Evolutionary conservation across 768 basidiomycete species (phyloP), one percentile per base, ranked within the genome.

Genomic region (Boletus reticulatus): DNA sequence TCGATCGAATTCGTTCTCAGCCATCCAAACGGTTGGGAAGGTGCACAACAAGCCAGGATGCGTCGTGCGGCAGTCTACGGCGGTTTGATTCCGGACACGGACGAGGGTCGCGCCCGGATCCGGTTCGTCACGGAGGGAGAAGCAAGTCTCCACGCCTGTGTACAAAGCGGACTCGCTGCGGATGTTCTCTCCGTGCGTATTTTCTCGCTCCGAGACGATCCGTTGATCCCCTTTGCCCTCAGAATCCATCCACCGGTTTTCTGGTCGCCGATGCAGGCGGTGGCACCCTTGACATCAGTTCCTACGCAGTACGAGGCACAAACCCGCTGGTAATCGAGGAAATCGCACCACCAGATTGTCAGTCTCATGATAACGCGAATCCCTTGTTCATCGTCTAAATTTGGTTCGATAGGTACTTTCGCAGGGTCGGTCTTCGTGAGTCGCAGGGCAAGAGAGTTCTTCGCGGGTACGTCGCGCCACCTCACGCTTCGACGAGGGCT

Each of bases 1-100:
- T 78, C 85, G 63, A 79, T 88, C 44, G 85, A 91, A 63, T 82
- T 91, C 57, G 87, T 92, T 4, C 73, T 90, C 37, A 85, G 85
- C 39, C 89, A 91, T 68, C 89, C 89, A 14, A 92, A 90, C 60
- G 89, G 89, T 6, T 92, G 89, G 89, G 89, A 91, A 63, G 81
- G 82, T 19, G 86, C 80, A 19, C 82, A 88, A 10, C 88, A 90
- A 62, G 83, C 85, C 31, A 85, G 83, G 70, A 89, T 92, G 85
- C 80, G 89, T 54, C 78, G 86, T 54, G 84, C 84, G 0, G 89
- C 89, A 1, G 80, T 87, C 10, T 80, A 84, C 59, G 89, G 86
- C 4, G 81, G 80, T n/a, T 68, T 92, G 38, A 84, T 92, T 17
- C 83, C 89, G 2, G 86, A 89, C 67, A 87, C 84, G 1, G 85